phyloP scores from a whole-genome alignment of 2,329 filamentous ascomycete genomes.

The Annulohypoxylon truncatum region DNA sequence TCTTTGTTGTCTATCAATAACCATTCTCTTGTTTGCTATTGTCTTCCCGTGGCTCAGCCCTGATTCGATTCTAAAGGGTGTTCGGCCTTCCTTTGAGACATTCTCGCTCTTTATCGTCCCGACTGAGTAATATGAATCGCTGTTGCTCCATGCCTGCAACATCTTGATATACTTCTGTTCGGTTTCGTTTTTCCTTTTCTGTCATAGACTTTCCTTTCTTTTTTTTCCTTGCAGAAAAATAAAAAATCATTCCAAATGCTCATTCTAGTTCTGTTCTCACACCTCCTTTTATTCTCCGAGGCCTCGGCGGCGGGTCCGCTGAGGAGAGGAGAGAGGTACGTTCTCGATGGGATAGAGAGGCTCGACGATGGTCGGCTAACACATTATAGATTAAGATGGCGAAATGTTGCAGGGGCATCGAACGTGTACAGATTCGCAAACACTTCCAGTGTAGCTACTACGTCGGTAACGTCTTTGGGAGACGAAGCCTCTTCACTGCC shows the following conservation, averaged over 20 bases:
- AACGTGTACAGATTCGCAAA: constrained; percentile 42
- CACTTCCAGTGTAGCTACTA: constrained; percentile 33
- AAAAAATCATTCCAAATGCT: constrained; percentile 42
- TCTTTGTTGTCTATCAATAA: constrained; percentile 29
- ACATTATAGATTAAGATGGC: constrained; percentile 40
- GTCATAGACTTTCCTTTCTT: constrained; percentile 31
- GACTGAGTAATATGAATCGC: constrained; percentile 44
- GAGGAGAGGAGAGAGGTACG: constrained; percentile 46
- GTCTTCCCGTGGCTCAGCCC: constrained; percentile 19
- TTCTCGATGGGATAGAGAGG: constrained; percentile 6
- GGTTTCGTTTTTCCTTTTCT: constrained; percentile 32
- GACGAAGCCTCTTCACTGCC: constrained; percentile 20
- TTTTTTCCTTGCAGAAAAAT: constrained; percentile 25
- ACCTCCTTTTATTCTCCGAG: constrained; percentile 47
- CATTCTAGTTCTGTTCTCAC: constrained; percentile 46
- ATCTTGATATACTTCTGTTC: constrained; percentile 29
- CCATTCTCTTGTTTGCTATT: constrained; percentile 40
- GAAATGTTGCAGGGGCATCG: constrained; percentile 33
- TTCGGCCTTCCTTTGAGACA: constrained; percentile 33
- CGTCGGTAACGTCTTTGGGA: constrained; percentile 11
- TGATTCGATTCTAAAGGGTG: constrained; percentile 39
- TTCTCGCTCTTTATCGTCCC: constrained; percentile 43
- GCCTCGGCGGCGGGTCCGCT: constrained; percentile 50
- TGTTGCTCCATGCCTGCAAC: constrained; percentile 34
- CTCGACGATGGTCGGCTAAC: constrained; percentile 38